Evolutionary conservation across 108 stramenopile genomes (phyloP), one percentile per base, ranked within the genome.

Genomic region (Licmophora abbreviata): DNA sequence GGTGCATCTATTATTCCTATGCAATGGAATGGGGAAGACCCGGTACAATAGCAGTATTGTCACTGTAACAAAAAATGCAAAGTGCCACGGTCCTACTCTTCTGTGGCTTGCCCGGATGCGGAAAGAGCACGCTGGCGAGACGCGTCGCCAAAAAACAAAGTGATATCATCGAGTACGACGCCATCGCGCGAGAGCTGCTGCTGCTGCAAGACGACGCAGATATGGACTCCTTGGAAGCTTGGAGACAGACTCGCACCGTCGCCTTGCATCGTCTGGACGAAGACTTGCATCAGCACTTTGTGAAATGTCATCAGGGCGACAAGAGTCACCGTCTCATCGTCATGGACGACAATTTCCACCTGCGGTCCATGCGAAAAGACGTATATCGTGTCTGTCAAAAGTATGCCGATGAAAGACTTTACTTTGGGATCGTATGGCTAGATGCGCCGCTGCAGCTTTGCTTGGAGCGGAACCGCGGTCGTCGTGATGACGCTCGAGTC

Each of bases 271-370:
- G 41, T 25, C 63, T 88, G 15, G 52, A 63, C 49, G 38, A 63
- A 25, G 54, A 51, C n/a, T 42, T 88, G 21, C 25, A 9, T 37
- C 25, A 51, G 34, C 48, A 69, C 27, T 58, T 51, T 33, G 35
- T 55, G 28, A 26, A 32, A 11, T 25, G 22, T 23, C n/a, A 4
- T 22, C 12, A 20, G 15, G 34, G n/a, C 46, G 25, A 27, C 23
- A 33, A 18, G 29, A 67, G 25, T 38, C 21, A 14, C 30, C 30
- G 21, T 49, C 6, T 18, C 25, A 59, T 88, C 15, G 43, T 88
- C 28, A 56, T 88, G 68, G 83, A 88, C 64, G 87, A 88, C 51
- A 88, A 88, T 48, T 88, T 76, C 53, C 77, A 88, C 47, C 56
- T 88, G 14, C 67, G 67, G 4, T 77, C 80, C 23, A 88, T 88